Percentiles rank a stretch among this genome's conserved stretches.
Evolutionary conservation across 2,329 filamentous ascomycete species (phyloP).

Genomic region (Annulohypoxylon truncatum): DNA sequence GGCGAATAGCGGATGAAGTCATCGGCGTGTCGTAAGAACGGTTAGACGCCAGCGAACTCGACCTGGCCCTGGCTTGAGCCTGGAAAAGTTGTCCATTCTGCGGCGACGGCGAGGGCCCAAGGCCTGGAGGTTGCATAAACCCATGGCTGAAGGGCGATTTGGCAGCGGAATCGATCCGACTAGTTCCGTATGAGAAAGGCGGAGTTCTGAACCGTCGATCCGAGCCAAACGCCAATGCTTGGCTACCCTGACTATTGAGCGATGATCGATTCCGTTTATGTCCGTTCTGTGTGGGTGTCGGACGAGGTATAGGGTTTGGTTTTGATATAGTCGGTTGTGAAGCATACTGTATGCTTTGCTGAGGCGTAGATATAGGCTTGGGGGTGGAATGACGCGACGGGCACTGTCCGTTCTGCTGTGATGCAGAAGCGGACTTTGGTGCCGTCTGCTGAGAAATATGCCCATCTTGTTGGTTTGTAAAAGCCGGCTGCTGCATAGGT

Average conservation of each 20-base stretch:
- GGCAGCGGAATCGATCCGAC: constrained; percentile 45
- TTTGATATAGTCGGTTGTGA: constrained; percentile 36
- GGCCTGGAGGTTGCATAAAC: constrained; percentile 49
- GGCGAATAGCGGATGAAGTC: constrained; percentile 53
- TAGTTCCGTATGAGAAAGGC: constrained; percentile 50
- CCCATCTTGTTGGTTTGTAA: constrained; percentile 5
- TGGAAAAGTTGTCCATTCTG: constrained; percentile 52
- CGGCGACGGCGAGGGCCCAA: constrained; percentile 50
- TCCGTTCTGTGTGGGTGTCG: constrained; percentile 37
- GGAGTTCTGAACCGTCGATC: constrained; percentile 50
- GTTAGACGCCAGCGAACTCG: constrained; percentile 49
- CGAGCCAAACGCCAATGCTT: constrained; percentile 47
- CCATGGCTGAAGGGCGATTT: constrained; percentile 53
- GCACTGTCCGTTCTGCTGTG: not conserved
- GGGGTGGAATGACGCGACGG: constrained; percentile 31
- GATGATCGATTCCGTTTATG: constrained; percentile 48
- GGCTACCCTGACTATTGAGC: constrained; percentile 42
- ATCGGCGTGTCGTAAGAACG: constrained; percentile 51
- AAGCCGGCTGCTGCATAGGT: constrained; percentile 8
- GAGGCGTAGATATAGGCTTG: constrained; percentile 29
- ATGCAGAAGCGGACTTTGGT: constrained; percentile 19
- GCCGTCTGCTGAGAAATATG: constrained; percentile 19
- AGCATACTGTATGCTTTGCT: constrained; percentile 12
- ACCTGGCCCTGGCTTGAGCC: constrained; percentile 50
- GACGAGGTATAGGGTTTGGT: constrained; percentile 35